phyloP scores from a whole-genome alignment of 2,329 filamentous ascomycete genomes.

The Pestalotiopsis sp. region DNA sequence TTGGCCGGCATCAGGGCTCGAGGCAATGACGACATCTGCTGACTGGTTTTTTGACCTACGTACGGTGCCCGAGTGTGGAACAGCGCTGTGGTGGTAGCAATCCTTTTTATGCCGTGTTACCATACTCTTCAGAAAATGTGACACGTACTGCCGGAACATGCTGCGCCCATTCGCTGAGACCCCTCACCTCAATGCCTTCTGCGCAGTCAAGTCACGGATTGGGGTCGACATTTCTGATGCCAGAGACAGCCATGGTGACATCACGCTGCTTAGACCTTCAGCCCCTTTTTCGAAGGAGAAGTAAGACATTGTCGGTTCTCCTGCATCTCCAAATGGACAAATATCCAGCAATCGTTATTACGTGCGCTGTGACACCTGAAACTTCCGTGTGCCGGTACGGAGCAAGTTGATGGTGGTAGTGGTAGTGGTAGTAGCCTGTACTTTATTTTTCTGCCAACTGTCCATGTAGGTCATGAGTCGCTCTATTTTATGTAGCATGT shows the following conservation, averaged over 20 bases:
- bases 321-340: background rate
- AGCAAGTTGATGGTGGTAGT: background rate
- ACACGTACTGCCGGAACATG: background rate
- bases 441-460: background rate
- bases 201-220: background rate
- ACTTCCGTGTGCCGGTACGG: background rate
- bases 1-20: background rate
- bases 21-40: conserved; percentile 3
- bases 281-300: background rate
- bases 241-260: background rate
- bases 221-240: background rate
- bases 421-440: background rate
- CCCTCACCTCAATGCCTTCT: background rate
- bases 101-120: conserved; percentile 2
- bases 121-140: background rate
- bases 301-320: background rate
- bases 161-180: background rate
- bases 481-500: background rate
- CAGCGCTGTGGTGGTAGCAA: background rate
- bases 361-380: conserved; percentile 1
- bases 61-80: background rate
- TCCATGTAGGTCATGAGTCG: background rate
- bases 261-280: background rate
- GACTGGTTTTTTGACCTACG: background rate
- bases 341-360: background rate